phyloP scores from a whole-genome alignment of 2,329 filamentous ascomycete genomes.

The Raffaelea ambrosiae region DNA sequence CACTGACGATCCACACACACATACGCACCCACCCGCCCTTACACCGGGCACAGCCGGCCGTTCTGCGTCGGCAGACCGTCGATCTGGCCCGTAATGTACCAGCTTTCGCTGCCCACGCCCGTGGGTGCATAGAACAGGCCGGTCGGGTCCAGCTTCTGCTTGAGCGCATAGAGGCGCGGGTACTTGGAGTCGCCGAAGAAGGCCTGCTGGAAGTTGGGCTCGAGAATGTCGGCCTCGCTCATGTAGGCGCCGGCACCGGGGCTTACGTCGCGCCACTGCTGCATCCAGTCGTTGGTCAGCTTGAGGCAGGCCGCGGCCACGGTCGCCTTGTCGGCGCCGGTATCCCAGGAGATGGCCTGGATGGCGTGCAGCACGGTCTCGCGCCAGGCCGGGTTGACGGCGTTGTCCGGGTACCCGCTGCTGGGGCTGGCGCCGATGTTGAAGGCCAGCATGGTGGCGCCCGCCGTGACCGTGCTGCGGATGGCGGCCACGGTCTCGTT shows the following conservation, averaged over 20 bases:
- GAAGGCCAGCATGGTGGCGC: conserved; percentile 31
- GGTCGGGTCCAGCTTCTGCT: conserved; percentile 24
- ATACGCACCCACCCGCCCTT: not conserved
- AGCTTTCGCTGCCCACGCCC: conserved; percentile 16
- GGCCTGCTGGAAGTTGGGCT: conserved; percentile 22
- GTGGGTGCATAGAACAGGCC: conserved; percentile 19
- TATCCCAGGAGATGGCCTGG: conserved; percentile 18
- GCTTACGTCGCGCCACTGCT: conserved; percentile 17
- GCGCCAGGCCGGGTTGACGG: conserved; percentile 42
- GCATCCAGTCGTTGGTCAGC: conserved; percentile 24
- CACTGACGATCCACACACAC: too few relatives aligned
- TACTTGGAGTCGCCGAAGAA: conserved; percentile 26
- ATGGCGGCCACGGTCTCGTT: conserved; percentile 19
- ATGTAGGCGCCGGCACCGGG: conserved; percentile 27
- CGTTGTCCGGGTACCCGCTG: conserved; percentile 24
- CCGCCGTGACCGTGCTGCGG: conserved; percentile 28
- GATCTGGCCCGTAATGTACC: conserved; percentile 15
- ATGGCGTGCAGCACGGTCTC: conserved; percentile 29
- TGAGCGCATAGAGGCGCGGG: conserved; percentile 18
- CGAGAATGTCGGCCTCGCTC: conserved; percentile 28
- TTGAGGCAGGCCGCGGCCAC: conserved; percentile 14
- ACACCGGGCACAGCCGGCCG: conserved; percentile 11
- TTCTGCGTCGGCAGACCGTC: conserved; percentile 14
- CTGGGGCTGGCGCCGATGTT: conserved; percentile 23
- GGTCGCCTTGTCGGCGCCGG: conserved; percentile 6